Base-by-base conservation (phyloP, 75 land plant genomes). In the Chamaecyparis obtusa region DNA sequence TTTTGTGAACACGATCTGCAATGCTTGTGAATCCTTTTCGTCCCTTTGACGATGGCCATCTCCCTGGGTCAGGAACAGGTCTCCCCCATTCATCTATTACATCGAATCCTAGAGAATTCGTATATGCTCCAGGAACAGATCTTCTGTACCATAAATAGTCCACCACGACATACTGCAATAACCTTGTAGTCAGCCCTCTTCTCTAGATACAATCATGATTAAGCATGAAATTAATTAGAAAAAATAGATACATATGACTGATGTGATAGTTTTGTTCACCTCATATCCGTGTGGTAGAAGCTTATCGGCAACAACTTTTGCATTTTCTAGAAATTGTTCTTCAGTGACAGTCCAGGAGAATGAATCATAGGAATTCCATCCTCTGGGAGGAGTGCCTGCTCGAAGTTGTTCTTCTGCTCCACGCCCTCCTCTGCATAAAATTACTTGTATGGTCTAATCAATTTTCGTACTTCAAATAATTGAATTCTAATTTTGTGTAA, bases 341-440 rank as follows among this genome's bases (percentile, higher is more conserved):
- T 92, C 93, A 3, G 90, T 86, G 60, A 92, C 81, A 85, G 84
- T 85, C 93, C 93, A 92, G 17, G 93, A 91, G 84, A 92, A 92
- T 60, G 93, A 91, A 74, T 92, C 92, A 85, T 92, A 92, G 36
- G 93, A 92, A 82, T 92, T 92, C 93, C 93, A 92, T 41, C 93
- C 93, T 33, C 92, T 85, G 27, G 93, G 93, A 19, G 93, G 93
- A 10, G 86, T 89, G 57, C 39, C 46, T 41, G 85, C 87, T 55
- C 33, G 60, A 48, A 55, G 7, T 30, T 33, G 43, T 33, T 51
- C 7, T 3, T 16, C 24, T 84, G 33, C 51, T 46, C 83, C 83
- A 27, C 46, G 51, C 83, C 83, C 83, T 46, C 46, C 32, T 46
- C 83, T 81, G 83, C 2, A 46, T 46, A 81, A 81, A 44, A n/a